A percentile compares a stretch with the other conserved stretches of the same genome.
phyloP scores from a whole-genome alignment of 1,139 yeast genomes.

The Pichia norvegensis region DNA sequence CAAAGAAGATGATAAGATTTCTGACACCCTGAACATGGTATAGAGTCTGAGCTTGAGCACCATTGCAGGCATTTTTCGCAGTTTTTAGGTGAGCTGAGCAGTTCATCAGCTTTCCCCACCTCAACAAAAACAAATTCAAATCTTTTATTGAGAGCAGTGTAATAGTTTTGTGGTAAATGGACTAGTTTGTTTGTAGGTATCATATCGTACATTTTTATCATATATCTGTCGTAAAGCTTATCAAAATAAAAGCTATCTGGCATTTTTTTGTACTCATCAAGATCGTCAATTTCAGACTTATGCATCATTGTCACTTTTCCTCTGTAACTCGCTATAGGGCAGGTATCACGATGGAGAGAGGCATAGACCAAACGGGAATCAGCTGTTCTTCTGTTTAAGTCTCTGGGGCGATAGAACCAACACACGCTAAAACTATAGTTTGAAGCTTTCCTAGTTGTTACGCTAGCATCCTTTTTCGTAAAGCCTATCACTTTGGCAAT shows the following conservation, averaged over 20 bases:
- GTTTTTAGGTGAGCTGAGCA: conserved; percentile 55
- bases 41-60: conserved; percentile 71
- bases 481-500: conserved; percentile 82
- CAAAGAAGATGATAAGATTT: conserved; percentile 73
- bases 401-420: conserved; percentile 90
- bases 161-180: conserved; percentile 53
- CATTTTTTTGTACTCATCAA: conserved; percentile 44
- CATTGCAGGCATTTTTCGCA: conserved; percentile 79
- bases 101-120: conserved; percentile 55
- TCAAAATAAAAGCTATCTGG: conserved; percentile 82
- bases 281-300: conserved; percentile 49
- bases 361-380: conserved; percentile 77
- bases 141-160: conserved; percentile 56
- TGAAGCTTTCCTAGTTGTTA: conserved; percentile 32
- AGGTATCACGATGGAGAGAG: conserved; percentile 79
- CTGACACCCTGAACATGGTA: conserved; percentile 75
- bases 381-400: conserved; percentile 56
- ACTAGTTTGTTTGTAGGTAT: conserved; percentile 50
- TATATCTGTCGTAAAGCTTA: conserved; percentile 78
- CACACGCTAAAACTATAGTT: conserved; percentile 63
- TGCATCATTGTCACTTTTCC: conserved; percentile 71
- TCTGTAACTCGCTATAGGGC: conserved; percentile 70
- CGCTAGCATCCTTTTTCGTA: conserved; percentile 32
- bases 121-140: conserved; percentile 74
- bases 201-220: conserved; percentile 76